phyloP scores from a whole-genome alignment of 2,329 filamentous ascomycete species.

The Eutypella sp. region DNA sequence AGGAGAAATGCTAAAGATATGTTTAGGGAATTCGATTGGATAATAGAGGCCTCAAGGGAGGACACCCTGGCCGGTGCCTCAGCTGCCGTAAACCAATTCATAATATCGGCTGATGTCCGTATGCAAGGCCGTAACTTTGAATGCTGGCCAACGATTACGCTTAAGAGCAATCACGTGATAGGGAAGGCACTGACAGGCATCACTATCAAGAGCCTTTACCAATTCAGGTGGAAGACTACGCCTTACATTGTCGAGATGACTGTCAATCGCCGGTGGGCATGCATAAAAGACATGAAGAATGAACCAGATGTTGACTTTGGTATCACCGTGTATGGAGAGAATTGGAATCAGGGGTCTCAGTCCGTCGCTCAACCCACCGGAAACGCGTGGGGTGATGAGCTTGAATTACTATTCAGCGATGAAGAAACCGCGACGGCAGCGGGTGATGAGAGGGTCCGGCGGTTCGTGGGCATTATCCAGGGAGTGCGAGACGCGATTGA shows the following conservation, averaged over 20 bases:
- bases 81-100: slow-evolving; percentile 16
- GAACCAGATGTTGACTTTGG: slow-evolving; percentile 18
- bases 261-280: slow-evolving; percentile 29
- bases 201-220: slow-evolving; percentile 28
- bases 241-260: slow-evolving; percentile 31
- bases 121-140: slow-evolving; percentile 9
- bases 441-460: slow-evolving; percentile 1
- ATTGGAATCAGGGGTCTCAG: slow-evolving; percentile 23
- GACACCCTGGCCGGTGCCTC: slow-evolving; percentile 17
- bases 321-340: slow-evolving; percentile 24
- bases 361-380: slow-evolving; percentile 11
- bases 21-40: slow-evolving; percentile 33
- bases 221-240: slow-evolving; percentile 24
- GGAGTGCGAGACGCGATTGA: slow-evolving; percentile 4
- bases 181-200: slow-evolving; percentile 23
- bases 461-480: slow-evolving; percentile 5
- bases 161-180: slow-evolving; percentile 9
- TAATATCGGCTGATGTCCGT: slow-evolving; percentile 17
- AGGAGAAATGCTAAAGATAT: background rate
- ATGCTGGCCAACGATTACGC: slow-evolving; percentile 22
- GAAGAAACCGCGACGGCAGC: background rate
- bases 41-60: slow-evolving; percentile 25
- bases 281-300: slow-evolving; percentile 13
- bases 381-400: slow-evolving; percentile 22
- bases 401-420: slow-evolving; percentile 17